Conservation (phyloP, 2,329 filamentous ascomycete species). For the Cytospora paraplurivora region DNA sequence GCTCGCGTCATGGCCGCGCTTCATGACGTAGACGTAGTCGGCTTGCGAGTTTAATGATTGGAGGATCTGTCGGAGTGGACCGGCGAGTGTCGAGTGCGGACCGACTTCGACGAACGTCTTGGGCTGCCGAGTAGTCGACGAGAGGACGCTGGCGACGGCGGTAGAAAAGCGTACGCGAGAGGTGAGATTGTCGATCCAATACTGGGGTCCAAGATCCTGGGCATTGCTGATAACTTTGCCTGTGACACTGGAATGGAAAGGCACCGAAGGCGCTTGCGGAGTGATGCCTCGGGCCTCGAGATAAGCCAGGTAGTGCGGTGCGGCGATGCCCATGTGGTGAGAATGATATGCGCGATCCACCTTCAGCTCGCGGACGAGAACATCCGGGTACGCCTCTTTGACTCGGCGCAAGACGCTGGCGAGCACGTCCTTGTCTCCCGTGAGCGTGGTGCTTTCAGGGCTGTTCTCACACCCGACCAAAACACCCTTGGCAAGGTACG, state of each 20-base stretch:
- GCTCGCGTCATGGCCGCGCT: slow-evolving; percentile 25
- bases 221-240: slow-evolving; percentile 12
- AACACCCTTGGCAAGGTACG: background rate
- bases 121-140: background rate
- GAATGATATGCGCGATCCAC: slow-evolving; percentile 15
- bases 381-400: background rate
- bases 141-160: background rate
- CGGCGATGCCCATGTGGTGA: background rate
- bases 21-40: slow-evolving; percentile 12
- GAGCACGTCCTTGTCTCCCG: slow-evolving; percentile 31
- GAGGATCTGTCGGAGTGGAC: slow-evolving; percentile 25
- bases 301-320: background rate
- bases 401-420: background rate
- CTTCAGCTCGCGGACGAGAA: background rate
- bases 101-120: slow-evolving; percentile 25
- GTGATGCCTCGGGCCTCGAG: background rate
- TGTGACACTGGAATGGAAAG: slow-evolving; percentile 5
- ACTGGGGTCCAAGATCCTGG: slow-evolving; percentile 15
- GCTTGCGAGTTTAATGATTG: background rate
- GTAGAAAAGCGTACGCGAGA: slow-evolving; percentile 25
- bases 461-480: slow-evolving; percentile 19
- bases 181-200: background rate
- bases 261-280: background rate
- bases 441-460: slow-evolving; percentile 39
- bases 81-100: slow-evolving; percentile 25